Evolutionary conservation across 2,329 filamentous ascomycete species (phyloP), one percentile per base, ranked within the genome.

Genomic region (Diplocarpon rosae): DNA sequence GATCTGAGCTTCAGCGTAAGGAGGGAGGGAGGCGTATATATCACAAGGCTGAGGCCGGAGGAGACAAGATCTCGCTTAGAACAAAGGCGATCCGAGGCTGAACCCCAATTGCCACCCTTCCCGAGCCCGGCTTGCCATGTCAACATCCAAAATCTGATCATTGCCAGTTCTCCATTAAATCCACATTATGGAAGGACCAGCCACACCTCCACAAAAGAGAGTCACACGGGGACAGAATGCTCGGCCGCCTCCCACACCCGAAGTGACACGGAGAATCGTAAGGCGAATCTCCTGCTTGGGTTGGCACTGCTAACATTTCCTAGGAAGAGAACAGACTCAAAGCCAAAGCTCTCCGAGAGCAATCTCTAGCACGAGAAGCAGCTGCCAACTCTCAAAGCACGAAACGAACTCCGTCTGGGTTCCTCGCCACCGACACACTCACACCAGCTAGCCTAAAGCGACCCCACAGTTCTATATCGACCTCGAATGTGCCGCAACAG

Each of bases 241-340:
- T 27, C 41, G 46, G n/a, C 70, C 71, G 24, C 72, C 74, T 28
- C 71, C 66, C 3, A 76, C 74, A 0, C 73, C 75, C 5, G 73
- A 74, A 50, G 67, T 71, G 10, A 72, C 68, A 14, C 66, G 71
- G 49, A 68, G 72, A 54, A 76, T 78, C 46, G 75, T 78, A 58
- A 57, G 72, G 57, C 33, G 0, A 5, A 29, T n/a, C 14, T n/a
- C n/a, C 15, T 12, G 28, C 15, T 11, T 24, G 3, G 20, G 20
- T 5, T 9, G n/a, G 37, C 36, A 20, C 24, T 15, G 20, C 37
- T 52, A 32, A 51, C 42, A 39, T 5, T 28, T 16, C 8, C 13
- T 47, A 92, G 85, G 90, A 95, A 76, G 80, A 90, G 63, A 89
- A 81, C 56, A 78, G 90, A 15, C 75, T 95, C 27, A 85, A 80